Evolutionary conservation across 768 basidiomycete genomes (phyloP).

Genomic region (Gymnopilus junonius): DNA sequence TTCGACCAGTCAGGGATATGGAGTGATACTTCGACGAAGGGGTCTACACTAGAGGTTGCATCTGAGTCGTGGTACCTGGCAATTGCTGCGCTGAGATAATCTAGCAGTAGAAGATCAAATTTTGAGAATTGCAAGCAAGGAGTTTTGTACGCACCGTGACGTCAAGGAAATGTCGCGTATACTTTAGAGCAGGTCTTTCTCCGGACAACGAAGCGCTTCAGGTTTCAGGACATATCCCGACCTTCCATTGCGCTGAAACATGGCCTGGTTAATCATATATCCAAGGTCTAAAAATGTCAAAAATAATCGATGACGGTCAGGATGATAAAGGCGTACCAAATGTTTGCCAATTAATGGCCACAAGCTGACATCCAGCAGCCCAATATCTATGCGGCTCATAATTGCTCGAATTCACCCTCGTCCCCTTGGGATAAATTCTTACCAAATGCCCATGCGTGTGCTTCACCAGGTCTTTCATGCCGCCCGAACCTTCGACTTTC

Average conservation of each 20-base stretch:
- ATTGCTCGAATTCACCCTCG: slow-evolving; percentile 81
- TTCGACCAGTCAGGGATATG: slow-evolving; percentile 79
- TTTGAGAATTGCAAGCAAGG: not conserved
- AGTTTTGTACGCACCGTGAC: slow-evolving; percentile 50
- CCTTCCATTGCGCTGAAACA: slow-evolving; percentile 93
- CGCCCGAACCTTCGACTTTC: slow-evolving; percentile 42
- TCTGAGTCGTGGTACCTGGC: slow-evolving; percentile 71
- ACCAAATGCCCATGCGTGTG: slow-evolving; percentile 86
- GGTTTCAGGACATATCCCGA: slow-evolving; percentile 93
- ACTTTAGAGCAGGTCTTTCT: slow-evolving; percentile 60
- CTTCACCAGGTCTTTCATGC: slow-evolving; percentile 76
- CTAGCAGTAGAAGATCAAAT: not conserved
- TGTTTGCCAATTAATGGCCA: slow-evolving; percentile 98
- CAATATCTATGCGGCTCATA: slow-evolving; percentile 90
- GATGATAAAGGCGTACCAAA: slow-evolving; percentile 61
- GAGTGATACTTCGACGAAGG: slow-evolving; percentile 71
- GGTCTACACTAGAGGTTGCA: slow-evolving; percentile 59
- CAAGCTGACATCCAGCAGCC: slow-evolving; percentile 87
- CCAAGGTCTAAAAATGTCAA: slow-evolving; percentile 68
- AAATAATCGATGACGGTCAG: not conserved
- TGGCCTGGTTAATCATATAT: slow-evolving; percentile 91
- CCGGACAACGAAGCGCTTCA: slow-evolving; percentile 64
- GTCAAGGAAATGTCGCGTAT: slow-evolving; percentile 64
- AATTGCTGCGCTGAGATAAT: slow-evolving; percentile 66
- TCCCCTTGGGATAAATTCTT: slow-evolving; percentile 86